A percentile compares a stretch with the other conserved stretches of the same genome.
These are phyloP conservation scores for Cucurbita maxima DNA, from an alignment of 306 rosid genomes.

Conservation along the genomic window DNA sequence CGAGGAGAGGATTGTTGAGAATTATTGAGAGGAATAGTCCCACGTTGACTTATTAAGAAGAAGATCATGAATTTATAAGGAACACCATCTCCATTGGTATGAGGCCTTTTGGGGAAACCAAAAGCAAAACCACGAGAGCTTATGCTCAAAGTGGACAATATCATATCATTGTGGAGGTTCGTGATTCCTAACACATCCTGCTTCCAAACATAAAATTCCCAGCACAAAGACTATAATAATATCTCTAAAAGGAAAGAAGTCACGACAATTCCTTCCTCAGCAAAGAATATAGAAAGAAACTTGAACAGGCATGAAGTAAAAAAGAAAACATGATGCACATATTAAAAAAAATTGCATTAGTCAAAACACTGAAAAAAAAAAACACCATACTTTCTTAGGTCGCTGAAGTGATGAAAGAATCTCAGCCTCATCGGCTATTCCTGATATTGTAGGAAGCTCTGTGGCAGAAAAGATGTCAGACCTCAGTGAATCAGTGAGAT, in stretches of 20 bases:
- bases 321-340: not conserved
- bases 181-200: not conserved
- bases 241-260: not conserved
- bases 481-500: conserved; percentile 35
- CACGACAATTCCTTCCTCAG: not conserved
- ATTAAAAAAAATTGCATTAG: not conserved
- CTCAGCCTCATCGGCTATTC: conserved; percentile 94
- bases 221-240: not conserved
- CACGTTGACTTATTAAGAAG: too few species aligned
- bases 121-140: too few species aligned
- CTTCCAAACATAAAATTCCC: not conserved
- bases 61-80: too few species aligned
- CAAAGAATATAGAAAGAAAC: not conserved
- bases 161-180: too few species aligned
- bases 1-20: too few species aligned
- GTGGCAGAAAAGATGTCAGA: conserved; percentile 60
- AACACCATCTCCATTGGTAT: too few species aligned
- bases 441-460: conserved; percentile 84
- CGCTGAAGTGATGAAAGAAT: conserved; percentile 92
- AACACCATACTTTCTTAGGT: conserved; percentile 66
- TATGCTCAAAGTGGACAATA: too few species aligned
- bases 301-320: not conserved
- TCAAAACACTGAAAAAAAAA: conserved; percentile 6
- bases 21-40: too few species aligned
- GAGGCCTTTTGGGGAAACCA: too few species aligned